phyloP scores from a whole-genome alignment of 169 alveolate species.

The Eimeria falciformis region DNA sequence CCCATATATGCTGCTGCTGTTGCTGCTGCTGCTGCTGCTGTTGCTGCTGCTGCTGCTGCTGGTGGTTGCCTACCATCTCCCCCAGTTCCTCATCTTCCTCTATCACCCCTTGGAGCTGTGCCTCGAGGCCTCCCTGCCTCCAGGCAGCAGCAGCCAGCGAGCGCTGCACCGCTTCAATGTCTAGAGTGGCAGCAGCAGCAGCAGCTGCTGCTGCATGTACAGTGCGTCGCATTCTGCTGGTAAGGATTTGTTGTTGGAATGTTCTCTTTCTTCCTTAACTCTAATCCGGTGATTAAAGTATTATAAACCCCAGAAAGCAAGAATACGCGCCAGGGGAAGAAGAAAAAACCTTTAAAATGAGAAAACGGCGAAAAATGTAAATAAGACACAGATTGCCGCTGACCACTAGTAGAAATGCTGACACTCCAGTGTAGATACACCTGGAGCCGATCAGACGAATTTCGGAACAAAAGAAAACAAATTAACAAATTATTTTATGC shows the following conservation, averaged over 20 bases:
- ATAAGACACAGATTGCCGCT: too few species aligned
- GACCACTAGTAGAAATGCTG: too few species aligned
- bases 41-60: neutral
- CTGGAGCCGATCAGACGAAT: too few species aligned
- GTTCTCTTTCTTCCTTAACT: neutral
- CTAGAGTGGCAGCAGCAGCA: conserved; percentile 9
- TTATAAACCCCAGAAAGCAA: neutral
- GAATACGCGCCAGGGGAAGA: too few species aligned
- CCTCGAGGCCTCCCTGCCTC: conserved; percentile 7
- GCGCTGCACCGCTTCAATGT: conserved; percentile 25
- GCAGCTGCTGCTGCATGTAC: conserved; percentile 12
- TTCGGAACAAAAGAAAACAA: neutral
- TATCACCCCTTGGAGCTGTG: neutral
- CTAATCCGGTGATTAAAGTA: neutral
- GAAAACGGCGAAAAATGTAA: too few species aligned
- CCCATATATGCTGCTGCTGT: conserved; percentile 6
- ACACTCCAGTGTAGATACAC: too few species aligned
- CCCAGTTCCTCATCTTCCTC: conserved; percentile 8
- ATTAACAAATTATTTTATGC: neutral
- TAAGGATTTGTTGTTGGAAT: neutral
- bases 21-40: conserved; percentile 35
- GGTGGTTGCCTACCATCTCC: neutral
- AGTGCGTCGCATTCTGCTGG: neutral
- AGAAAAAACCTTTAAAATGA: too few species aligned
- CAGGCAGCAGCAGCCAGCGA: conserved; percentile 25